These are phyloP conservation scores for Trichoderma aggressivum DNA, from an alignment of 2,329 filamentous ascomycete species.

Conservation along the genomic window DNA sequence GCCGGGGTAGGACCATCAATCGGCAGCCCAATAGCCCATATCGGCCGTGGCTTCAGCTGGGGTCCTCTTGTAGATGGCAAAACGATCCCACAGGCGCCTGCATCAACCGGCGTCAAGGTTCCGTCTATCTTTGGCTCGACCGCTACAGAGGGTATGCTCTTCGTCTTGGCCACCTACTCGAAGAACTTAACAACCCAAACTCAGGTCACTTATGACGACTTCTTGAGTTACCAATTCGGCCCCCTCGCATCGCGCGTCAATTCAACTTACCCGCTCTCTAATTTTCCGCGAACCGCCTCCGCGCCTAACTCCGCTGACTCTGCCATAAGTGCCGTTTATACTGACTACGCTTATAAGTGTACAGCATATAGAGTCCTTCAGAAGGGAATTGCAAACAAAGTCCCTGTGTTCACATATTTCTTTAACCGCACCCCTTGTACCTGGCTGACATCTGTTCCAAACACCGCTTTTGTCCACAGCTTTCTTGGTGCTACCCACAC, in stretches of 20 bases:
- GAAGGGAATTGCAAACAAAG: not conserved
- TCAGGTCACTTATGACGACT: not conserved
- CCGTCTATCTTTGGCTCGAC: not conserved
- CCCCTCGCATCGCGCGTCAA: conserved; percentile 4
- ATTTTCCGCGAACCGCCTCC: not conserved
- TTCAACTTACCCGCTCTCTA: not conserved
- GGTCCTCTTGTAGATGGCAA: not conserved
- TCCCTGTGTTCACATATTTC: not conserved
- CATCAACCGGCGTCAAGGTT: not conserved
- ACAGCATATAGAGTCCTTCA: not conserved
- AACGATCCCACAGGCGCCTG: not conserved
- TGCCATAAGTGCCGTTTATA: not conserved
- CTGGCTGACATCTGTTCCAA: not conserved
- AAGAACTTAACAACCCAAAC: not conserved
- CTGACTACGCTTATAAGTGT: conserved; percentile 5
- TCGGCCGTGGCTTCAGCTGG: not conserved
- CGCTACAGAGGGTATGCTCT: not conserved
- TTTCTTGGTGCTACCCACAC: conserved; percentile 10
- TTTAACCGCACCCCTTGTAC: not conserved
- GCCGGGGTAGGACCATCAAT: not conserved
- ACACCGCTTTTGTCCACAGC: not conserved
- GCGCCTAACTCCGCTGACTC: not conserved
- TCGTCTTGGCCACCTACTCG: not conserved
- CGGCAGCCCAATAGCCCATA: not conserved
- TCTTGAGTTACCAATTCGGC: conserved; percentile 1